A percentile compares a stretch with the other conserved stretches of the same genome.
phyloP scores from a whole-genome alignment of 2,329 filamentous ascomycete species.

The Ilyonectria mors-panacis region DNA sequence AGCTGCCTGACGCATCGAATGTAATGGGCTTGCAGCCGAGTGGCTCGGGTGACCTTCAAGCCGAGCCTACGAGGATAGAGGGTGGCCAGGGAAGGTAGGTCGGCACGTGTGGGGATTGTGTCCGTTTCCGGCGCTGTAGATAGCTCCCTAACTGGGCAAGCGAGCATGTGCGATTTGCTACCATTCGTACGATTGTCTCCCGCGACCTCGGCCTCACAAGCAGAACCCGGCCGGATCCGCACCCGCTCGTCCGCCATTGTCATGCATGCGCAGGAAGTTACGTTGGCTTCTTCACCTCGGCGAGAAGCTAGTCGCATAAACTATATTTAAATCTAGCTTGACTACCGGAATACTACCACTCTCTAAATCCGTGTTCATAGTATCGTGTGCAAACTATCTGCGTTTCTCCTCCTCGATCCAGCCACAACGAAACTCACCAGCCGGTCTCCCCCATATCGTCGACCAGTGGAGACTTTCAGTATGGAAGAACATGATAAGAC shows the following conservation, averaged over 20 bases:
- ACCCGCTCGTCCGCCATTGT: conserved; percentile 43
- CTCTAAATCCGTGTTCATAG: not conserved
- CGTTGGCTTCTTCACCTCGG: conserved; percentile 11
- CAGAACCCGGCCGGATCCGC: conserved; percentile 40
- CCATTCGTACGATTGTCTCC: conserved; percentile 10
- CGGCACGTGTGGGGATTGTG: conserved; percentile 1
- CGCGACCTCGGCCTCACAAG: conserved; percentile 34
- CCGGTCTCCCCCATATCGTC: conserved; percentile 5
- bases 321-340: conserved; percentile 5
- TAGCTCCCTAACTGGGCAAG: not conserved
- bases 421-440: conserved; percentile 12
- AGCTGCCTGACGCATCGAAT: conserved; percentile 7
- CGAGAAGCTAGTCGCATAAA: conserved; percentile 2
- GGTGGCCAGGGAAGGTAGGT: conserved; percentile 15
- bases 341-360: not conserved
- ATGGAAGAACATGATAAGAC: conserved; percentile 35
- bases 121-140: conserved; percentile 19
- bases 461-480: not conserved
- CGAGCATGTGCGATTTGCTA: conserved; percentile 26
- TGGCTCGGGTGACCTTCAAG: not conserved
- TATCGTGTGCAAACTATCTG: conserved; percentile 3
- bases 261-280: not conserved
- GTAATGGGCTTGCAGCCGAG: not conserved
- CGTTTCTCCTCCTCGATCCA: not conserved
- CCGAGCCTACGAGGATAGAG: not conserved